A percentile compares a stretch with the other conserved stretches of the same genome.
These are phyloP conservation scores for Antrodiella citrinella DNA, from an alignment of 768 basidiomycete species.

Conservation along the genomic window DNA sequence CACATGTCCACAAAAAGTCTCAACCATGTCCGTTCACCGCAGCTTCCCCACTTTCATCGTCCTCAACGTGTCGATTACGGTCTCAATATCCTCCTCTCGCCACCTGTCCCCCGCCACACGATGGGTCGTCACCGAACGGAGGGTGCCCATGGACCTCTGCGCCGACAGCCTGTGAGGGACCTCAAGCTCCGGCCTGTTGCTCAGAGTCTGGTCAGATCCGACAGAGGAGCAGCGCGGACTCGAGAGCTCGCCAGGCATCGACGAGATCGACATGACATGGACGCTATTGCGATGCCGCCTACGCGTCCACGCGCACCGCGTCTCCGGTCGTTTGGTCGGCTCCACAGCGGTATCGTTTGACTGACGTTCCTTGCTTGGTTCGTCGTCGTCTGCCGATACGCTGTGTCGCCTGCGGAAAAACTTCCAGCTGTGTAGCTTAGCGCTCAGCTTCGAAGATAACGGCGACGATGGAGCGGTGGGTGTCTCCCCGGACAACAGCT, in stretches of 20 bases:
- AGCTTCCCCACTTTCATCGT: conserved; percentile 3
- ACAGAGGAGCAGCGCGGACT: background rate
- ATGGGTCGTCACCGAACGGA: conserved; percentile 3
- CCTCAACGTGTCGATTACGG: conserved; percentile 9
- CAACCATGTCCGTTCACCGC: background rate
- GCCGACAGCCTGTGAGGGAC: background rate
- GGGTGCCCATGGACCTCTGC: background rate
- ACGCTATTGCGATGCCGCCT: background rate
- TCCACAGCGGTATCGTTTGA: too few species aligned
- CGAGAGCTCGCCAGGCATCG: background rate
- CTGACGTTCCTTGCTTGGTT: too few species aligned
- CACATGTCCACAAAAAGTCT: too few species aligned
- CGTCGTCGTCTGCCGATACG: background rate
- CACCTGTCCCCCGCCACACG: conserved; percentile 5
- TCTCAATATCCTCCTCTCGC: conserved; percentile 7
- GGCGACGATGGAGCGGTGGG: background rate
- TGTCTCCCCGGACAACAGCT: background rate
- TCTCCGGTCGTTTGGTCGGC: too few species aligned
- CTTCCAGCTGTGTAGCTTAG: background rate
- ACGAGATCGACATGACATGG: background rate
- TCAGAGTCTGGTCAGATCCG: background rate
- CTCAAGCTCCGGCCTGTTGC: too few species aligned
- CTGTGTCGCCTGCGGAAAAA: background rate
- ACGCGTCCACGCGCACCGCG: background rate
- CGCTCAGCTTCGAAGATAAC: background rate